Base-by-base conservation (phyloP, 2,329 filamentous ascomycete species). In the Nannizzia gypsea region DNA sequence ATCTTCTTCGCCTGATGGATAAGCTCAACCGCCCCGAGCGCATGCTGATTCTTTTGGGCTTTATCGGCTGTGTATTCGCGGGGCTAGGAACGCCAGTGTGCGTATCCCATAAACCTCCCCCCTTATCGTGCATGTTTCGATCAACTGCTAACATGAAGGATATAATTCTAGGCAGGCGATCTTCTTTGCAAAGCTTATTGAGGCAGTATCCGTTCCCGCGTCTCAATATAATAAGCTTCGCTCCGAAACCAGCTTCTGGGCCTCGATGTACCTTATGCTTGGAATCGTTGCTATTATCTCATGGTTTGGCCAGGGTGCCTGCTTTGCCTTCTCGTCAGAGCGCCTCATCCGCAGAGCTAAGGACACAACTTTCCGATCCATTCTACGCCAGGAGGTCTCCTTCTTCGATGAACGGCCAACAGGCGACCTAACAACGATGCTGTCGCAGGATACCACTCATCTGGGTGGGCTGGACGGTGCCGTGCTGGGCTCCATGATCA, bases 331-430 rank as follows among this genome's bases (percentile, higher is more conserved):
- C 68, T 91, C 88, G 74, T 92, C 90, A 15, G 89, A 95, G 75
- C 81, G 84, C 42, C 81, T 97, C 20, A 82, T 96, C 59, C 88
- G 89, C 70, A 85, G 90, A 15, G 89, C 92, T 1, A 84, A 93
- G 66, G 84, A 92, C 71, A 80, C 80, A 61, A 87, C 90, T 6
- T 96, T 97, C 77, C 81, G 90, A 31, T 81, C 86, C 26, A 90
- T 97, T 77, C 82, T 97, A 54, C 88, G 91, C 64, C 92, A 97
- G 73, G 92, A 97, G 63, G 91, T 97, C 61, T 78, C 84, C 31
- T 97, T 91, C 73, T 97, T 96, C 66, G 93, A 97, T 72, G 87
- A 92, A 71, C 95, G 97, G 71, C 90, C 88, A 3, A 86, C 90
- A 6, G 92, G 93, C 64, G 87, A 90, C 0, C 77, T 97, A 66